phyloP scores from a whole-genome alignment of 208 protist genomes.

The Crithidia fasciculata region DNA sequence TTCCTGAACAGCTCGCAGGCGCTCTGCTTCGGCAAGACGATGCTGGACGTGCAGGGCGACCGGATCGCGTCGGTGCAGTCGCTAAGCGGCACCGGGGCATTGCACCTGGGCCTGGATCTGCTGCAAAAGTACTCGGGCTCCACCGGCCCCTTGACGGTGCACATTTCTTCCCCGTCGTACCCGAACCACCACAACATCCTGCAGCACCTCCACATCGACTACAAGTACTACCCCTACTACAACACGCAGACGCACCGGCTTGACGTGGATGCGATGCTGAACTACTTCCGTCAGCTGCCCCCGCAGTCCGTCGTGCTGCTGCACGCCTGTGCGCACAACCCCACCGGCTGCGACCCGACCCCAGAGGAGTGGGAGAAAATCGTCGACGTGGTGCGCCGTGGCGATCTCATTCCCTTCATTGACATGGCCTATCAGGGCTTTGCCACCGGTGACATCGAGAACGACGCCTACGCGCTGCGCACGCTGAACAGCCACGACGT shows the following conservation, averaged over 20 bases:
- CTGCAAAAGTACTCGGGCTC: slow-evolving; percentile 38
- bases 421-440: slow-evolving; percentile 97
- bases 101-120: slow-evolving; percentile 74
- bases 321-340: slow-evolving; percentile 98
- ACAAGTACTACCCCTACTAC: slow-evolving; percentile 78
- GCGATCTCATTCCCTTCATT: slow-evolving; percentile 91
- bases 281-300: slow-evolving; percentile 58
- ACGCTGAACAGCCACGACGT: slow-evolving; percentile 51
- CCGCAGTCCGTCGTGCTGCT: slow-evolving; percentile 93
- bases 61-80: slow-evolving; percentile 83
- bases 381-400: slow-evolving; percentile 67
- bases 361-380: slow-evolving; percentile 93
- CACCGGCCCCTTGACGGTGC: slow-evolving; percentile 29
- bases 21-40: slow-evolving; percentile 90
- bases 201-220: slow-evolving; percentile 43
- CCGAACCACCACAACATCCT: slow-evolving; percentile 83
- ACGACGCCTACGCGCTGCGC: slow-evolving; percentile 88
- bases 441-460: slow-evolving; percentile 93
- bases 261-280: slow-evolving; percentile 74
- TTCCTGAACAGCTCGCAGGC: slow-evolving; percentile 79
- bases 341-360: slow-evolving; percentile 97
- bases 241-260: slow-evolving; percentile 62
- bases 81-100: slow-evolving; percentile 83
- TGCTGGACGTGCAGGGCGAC: slow-evolving; percentile 30
- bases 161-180: slow-evolving; percentile 74